phyloP scores from a whole-genome alignment of 768 basidiomycete genomes.

The Chalciporus sphaerocephalus region DNA sequence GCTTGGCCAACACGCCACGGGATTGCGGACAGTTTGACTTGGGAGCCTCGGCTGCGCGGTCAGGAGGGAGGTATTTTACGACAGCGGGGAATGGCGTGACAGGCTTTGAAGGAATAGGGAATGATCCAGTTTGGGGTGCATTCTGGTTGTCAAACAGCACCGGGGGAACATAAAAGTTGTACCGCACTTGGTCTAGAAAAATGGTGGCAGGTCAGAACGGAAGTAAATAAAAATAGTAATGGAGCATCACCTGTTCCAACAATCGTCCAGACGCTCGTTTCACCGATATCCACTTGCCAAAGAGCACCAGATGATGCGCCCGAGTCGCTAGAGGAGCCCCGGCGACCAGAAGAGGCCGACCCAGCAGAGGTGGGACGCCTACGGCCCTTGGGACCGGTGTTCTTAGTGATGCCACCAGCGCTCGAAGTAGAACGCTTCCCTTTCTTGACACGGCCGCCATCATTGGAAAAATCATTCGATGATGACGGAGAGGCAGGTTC shows the following conservation, averaged over 20 bases:
- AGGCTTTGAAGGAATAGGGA: conserved; percentile 76
- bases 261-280: conserved; percentile 93
- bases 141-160: conserved; percentile 78
- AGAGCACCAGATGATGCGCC: conserved; percentile 73
- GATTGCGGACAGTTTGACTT: conserved; percentile 66
- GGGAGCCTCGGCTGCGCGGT: conserved; percentile 78
- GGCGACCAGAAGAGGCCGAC: conserved; percentile 61
- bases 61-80: conserved; percentile 87
- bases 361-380: conserved; percentile 76
- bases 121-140: conserved; percentile 64
- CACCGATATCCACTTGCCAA: conserved; percentile 89
- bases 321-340: conserved; percentile 62
- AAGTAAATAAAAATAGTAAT: conserved; percentile 4
- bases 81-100: conserved; percentile 84
- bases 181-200: conserved; percentile 75
- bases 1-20: conserved; percentile 67
- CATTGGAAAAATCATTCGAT: conserved; percentile 69
- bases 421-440: conserved; percentile 73
- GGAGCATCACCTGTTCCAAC: conserved; percentile 70
- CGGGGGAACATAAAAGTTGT: conserved; percentile 90
- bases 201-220: conserved; percentile 15
- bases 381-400: conserved; percentile 44
- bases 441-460: conserved; percentile 82
- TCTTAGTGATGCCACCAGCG: conserved; percentile 41
- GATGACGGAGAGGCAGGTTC: conserved; percentile 63